A percentile compares a stretch with the other conserved stretches of the same genome.
Conservation (phyloP, 2,329 filamentous ascomycete species). For the Ascochyta rabiei region DNA sequence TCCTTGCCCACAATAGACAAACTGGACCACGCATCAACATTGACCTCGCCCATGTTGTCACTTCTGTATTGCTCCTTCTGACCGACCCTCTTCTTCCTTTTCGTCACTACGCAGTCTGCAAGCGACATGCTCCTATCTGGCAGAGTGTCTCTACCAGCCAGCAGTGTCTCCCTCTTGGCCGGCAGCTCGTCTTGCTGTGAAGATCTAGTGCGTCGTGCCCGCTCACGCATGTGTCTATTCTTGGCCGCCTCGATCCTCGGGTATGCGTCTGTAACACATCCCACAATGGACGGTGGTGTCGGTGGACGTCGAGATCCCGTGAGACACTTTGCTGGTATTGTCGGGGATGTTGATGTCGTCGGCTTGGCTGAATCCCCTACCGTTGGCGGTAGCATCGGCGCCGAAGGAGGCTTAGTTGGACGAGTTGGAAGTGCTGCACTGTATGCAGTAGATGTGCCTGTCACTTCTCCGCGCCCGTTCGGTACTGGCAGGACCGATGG, state of each 20-base stretch:
- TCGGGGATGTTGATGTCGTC: neutral
- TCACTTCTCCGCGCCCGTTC: neutral
- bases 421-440: neutral
- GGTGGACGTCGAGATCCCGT: neutral
- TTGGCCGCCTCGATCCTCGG: slow-evolving; percentile 7
- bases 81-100: neutral
- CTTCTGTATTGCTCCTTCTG: neutral
- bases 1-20: neutral
- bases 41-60: neutral
- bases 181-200: neutral
- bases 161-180: neutral
- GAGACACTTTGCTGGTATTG: neutral
- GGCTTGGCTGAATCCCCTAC: neutral
- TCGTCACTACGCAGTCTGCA: slow-evolving; percentile 3
- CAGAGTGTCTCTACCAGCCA: neutral
- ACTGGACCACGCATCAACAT: neutral
- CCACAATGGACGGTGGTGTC: slow-evolving; percentile 1
- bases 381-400: neutral
- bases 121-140: slow-evolving; percentile 6
- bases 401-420: neutral
- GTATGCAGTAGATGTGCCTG: neutral
- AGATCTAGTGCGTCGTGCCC: neutral
- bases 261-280: slow-evolving; percentile 5
- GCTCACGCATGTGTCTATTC: neutral
- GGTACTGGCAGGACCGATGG: neutral